Percentiles rank a stretch among this genome's conserved stretches.
These are phyloP conservation scores for Boletus barrowsii DNA, from an alignment of 768 basidiomycete species.

Conservation along the genomic window DNA sequence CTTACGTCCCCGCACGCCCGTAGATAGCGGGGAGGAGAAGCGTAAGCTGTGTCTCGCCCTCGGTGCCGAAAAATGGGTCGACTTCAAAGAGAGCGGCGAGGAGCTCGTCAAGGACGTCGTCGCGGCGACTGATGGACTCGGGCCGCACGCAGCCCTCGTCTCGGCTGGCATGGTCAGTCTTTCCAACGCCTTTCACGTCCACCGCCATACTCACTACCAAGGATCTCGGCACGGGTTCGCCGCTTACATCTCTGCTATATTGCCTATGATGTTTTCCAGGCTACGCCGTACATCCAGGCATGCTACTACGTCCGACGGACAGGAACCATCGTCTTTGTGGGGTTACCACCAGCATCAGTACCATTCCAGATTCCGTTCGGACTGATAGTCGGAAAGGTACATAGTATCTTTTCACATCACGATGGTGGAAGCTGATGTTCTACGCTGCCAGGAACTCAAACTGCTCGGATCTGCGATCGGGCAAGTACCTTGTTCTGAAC, in stretches of 20 bases:
- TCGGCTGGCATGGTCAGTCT: constrained; percentile 18
- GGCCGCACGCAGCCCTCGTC: constrained; percentile 40
- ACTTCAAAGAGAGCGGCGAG: constrained; percentile 44
- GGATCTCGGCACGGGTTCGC: background rate
- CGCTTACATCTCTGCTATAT: background rate
- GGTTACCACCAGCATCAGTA: constrained; percentile 34
- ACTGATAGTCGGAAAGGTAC: constrained; percentile 29
- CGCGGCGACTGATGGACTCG: constrained; percentile 38
- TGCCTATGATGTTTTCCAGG: constrained; percentile 2
- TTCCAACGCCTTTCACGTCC: background rate
- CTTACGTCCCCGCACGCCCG: background rate
- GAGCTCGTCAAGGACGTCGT: constrained; percentile 36
- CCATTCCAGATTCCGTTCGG: constrained; percentile 29
- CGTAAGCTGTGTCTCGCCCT: constrained; percentile 34
- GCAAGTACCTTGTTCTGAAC: constrained; percentile 5
- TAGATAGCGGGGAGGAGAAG: constrained; percentile 45
- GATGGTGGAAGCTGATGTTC: background rate
- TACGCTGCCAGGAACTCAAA: constrained; percentile 17
- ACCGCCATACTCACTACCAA: background rate
- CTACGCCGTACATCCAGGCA: constrained; percentile 41
- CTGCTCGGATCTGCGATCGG: constrained; percentile 20
- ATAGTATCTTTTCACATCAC: background rate
- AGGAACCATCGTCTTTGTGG: constrained; percentile 42
- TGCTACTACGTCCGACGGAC: constrained; percentile 42
- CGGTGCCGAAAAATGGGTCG: constrained; percentile 44